These are phyloP conservation scores for Akanthomyces lecanii DNA, from an alignment of 2,329 filamentous ascomycete genomes.

Conservation along the genomic window DNA sequence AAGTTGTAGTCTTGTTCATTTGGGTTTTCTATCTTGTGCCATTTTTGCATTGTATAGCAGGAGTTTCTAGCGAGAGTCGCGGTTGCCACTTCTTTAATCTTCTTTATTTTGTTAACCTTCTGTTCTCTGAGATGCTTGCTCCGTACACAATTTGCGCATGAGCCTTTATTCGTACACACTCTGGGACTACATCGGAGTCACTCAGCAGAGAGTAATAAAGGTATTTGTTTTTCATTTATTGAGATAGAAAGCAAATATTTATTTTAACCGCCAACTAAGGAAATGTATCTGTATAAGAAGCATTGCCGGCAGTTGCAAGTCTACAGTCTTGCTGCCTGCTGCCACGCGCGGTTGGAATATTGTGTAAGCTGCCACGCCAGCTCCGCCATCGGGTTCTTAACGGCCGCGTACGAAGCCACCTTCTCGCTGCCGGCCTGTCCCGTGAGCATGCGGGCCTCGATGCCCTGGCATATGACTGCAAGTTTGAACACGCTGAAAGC, in stretches of 20 bases:
- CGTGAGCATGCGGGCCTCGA: constrained; percentile 79
- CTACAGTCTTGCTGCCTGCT: constrained; percentile 26
- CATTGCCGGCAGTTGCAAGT: not conserved
- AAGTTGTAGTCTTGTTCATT: constrained; percentile 32
- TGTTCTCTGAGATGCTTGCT: not conserved
- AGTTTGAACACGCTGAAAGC: constrained; percentile 60
- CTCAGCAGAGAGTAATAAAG: too few species aligned
- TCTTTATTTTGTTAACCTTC: not conserved
- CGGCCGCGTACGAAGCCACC: constrained; percentile 67
- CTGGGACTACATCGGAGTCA: not conserved
- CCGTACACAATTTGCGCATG: not conserved
- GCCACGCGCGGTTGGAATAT: constrained; percentile 29
- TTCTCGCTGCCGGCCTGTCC: constrained; percentile 86
- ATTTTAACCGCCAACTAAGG: not conserved
- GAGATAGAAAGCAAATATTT: not conserved
- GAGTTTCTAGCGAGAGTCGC: not conserved
- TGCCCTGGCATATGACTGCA: constrained; percentile 72
- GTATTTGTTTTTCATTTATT: too few species aligned
- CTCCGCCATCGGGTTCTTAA: constrained; percentile 69
- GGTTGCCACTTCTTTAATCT: not conserved
- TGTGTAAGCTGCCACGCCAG: constrained; percentile 72
- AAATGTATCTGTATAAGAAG: not conserved
- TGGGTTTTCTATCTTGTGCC: not conserved
- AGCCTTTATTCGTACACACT: not conserved
- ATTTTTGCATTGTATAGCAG: not conserved